Evolutionary conservation across 2,329 filamentous ascomycete species (phyloP).

Genomic region (Calonectria hongkongensis): DNA sequence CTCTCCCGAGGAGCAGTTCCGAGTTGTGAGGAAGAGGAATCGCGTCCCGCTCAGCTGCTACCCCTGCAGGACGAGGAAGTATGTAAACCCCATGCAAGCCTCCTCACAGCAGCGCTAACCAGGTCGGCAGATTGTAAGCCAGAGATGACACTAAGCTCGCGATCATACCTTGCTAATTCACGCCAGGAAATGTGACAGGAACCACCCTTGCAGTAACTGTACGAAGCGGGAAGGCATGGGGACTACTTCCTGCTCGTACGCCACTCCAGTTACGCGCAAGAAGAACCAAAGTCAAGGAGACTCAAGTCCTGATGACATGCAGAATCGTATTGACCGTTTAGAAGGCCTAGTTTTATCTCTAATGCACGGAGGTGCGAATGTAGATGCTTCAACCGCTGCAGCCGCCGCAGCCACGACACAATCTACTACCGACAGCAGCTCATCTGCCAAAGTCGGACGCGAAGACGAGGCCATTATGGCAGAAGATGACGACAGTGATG

Average conservation of each 20-base stretch:
- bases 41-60: constrained; percentile 93
- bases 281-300: constrained; percentile 80
- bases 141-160: constrained; percentile 14
- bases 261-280: constrained; percentile 80
- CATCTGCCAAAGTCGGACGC: constrained; percentile 70
- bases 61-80: constrained; percentile 95
- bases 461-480: constrained; percentile 73
- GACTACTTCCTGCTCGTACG: constrained; percentile 89
- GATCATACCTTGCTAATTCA: constrained; percentile 40
- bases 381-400: constrained; percentile 65
- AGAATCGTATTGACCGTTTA: constrained; percentile 96
- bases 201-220: constrained; percentile 94
- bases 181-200: constrained; percentile 91
- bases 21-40: constrained; percentile 93
- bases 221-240: constrained; percentile 91
- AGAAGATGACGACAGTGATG: constrained; percentile 77
- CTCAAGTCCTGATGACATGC: constrained; percentile 92
- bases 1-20: constrained; percentile 90
- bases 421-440: constrained; percentile 65
- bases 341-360: constrained; percentile 93
- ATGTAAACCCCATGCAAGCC: constrained; percentile 59
- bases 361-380: constrained; percentile 87
- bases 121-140: constrained; percentile 61
- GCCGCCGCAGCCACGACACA: constrained; percentile 61
- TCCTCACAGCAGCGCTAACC: constrained; percentile 57